phyloP scores from a whole-genome alignment of 106 monocot genomes.

The Dendrobium catenatum region DNA sequence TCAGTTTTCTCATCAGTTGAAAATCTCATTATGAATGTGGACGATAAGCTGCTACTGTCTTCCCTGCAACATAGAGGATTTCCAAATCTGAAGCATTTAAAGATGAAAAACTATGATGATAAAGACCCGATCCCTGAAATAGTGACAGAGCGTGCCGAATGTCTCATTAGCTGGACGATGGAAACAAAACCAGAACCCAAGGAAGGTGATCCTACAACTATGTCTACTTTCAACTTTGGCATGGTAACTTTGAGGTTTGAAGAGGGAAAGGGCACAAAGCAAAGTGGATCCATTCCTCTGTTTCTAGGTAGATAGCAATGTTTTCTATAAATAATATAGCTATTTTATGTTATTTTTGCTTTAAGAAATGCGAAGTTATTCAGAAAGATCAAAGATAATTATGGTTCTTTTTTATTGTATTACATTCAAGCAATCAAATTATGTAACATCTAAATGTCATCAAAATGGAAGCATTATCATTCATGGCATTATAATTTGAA shows the following conservation, averaged over 20 bases:
- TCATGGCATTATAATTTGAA: no score
- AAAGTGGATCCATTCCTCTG: not conserved
- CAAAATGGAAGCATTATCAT: no score
- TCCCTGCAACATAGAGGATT: constrained; percentile 7
- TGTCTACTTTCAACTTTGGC: not conserved
- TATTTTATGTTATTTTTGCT: no score
- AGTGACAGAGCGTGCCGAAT: not conserved
- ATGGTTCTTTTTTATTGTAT: no score
- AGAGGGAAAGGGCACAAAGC: not conserved
- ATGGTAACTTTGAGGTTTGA: not conserved
- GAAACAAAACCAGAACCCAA: not conserved
- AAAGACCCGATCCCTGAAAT: constrained; percentile 7
- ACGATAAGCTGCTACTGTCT: constrained; percentile 17
- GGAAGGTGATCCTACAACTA: not conserved
- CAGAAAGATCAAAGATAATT: no score
- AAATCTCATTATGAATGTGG: not conserved
- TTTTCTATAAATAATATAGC: no score
- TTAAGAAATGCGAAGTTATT: no score
- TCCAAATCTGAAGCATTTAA: constrained; percentile 17
- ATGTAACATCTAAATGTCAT: no score
- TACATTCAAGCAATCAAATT: no score
- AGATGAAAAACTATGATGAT: not conserved
- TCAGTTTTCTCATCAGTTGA: constrained; percentile 12
- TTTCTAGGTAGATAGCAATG: not conserved
- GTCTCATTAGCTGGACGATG: not conserved